Evolutionary conservation across 495 filamentous ascomycete genomes (phyloP), one percentile per base, ranked within the genome.

Genomic region (Recurvomyces mirabilis): DNA sequence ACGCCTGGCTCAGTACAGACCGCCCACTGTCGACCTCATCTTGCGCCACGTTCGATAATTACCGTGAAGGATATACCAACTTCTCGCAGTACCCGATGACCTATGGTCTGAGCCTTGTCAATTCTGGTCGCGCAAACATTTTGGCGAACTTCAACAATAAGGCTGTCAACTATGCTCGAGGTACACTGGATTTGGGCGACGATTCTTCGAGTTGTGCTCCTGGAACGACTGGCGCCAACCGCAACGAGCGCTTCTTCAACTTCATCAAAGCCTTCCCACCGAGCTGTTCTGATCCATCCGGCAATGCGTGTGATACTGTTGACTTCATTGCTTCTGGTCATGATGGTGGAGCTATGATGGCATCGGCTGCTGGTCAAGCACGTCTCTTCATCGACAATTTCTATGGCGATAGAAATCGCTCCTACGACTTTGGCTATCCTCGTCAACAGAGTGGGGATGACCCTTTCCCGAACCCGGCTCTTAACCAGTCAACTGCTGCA

Each of bases 311-410:
- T 35, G 46, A 50, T 30, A 54, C 52, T 1, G 47, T 54, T 11
- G 52, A 54, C 26, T 54, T 46, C 20, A 42, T 54, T 18, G 23
- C 32, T 25, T 18, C 32, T 21, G 47, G 47, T 12, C 52, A 54
- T 29, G 47, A 51, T 23, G 52, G 22, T 24, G 47, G 52, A 18
- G 34, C 29, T 6, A 54, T 54, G 52, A 41, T 54, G 29, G 52
- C 52, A 3, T 29, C 28, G 15, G 30, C 47, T 5, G 42, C 52
- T 24, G 47, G 52, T n/a, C 41, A 47, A 28, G 47, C 47, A 3
- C 46, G 52, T 38, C 47, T 54, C 21, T 54, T 54, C 52, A 31
- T 46, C 18, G 52, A 54, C 47, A 54, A 54, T 38, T 54, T 46
- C 18, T 46, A 41, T 29, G 52, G 52, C 23, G 42, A 46, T 19